Conservation (phyloP, 352 stramenopile species). For the Thalassiosira oceanica region DNA sequence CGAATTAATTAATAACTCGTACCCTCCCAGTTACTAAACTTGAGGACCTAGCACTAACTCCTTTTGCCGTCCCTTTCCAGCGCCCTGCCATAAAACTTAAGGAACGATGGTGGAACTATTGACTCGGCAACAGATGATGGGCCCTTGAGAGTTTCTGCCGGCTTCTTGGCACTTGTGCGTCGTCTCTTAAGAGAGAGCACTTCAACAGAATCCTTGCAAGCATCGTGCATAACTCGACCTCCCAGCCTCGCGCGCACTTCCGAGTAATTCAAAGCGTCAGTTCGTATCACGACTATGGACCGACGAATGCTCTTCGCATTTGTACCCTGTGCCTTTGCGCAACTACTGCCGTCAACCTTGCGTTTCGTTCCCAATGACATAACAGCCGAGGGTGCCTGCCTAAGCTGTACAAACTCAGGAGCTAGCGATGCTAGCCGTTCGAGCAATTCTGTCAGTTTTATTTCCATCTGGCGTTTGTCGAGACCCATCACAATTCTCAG, state of each 20-base stretch:
- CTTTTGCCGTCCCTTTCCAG: too few species aligned
- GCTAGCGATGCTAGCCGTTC: not conserved
- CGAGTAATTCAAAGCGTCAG: constrained; percentile 23
- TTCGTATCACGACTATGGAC: constrained; percentile 27
- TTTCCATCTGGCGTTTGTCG: constrained; percentile 24
- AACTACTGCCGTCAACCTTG: not conserved
- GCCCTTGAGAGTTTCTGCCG: too few species aligned
- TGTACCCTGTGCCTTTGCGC: not conserved
- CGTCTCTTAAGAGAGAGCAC: too few species aligned
- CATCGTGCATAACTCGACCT: too few species aligned
- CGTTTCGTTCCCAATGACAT: not conserved
- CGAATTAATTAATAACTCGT: too few species aligned
- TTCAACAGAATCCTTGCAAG: too few species aligned
- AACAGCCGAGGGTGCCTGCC: not conserved
- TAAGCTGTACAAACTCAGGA: constrained; percentile 16
- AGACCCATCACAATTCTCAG: constrained; percentile 16
- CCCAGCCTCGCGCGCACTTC: constrained; percentile 12
- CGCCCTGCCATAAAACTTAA: too few species aligned
- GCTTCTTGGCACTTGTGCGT: too few species aligned
- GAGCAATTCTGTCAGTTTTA: constrained; percentile 12
- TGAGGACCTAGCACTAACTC: too few species aligned
- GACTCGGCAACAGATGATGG: too few species aligned
- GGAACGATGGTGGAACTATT: too few species aligned
- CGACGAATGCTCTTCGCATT: not conserved
- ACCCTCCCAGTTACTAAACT: too few species aligned